Base-by-base conservation (phyloP, 169 alveolate species). In the Eimeria necatrix region DNA sequence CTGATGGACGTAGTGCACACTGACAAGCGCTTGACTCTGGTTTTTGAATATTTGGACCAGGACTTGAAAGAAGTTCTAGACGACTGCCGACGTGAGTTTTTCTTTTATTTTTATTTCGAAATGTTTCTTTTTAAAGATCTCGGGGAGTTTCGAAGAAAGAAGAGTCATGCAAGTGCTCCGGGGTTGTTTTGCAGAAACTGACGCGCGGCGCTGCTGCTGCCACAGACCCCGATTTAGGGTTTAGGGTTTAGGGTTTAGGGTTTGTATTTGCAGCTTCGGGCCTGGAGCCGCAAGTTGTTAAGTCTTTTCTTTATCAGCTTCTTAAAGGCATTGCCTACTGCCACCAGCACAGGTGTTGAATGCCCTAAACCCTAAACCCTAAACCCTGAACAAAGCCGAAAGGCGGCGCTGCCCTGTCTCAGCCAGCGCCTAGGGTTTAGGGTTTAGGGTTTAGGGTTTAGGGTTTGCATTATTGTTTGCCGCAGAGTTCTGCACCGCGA, bases 1-100 rank as follows among this genome's bases (percentile, higher is more conserved):
- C 97, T 99, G 89, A 97, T 98, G 94, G 99, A 99, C 91, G 99
- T 99, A 8, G 98, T 99, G 32, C 99, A 99, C 97, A 98, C 99
- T 52, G 99, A 99, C 88, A 98, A 98, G 88, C 98, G 99, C 95
- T 96, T 99, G 76, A 99, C 99, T 22, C 98, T 99, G 70, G 99
- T 99, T 32, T 99, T 99, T 93, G 99, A 99, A 97, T 99, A 97
- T 95, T 98, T 99, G 52, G 99, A 99, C 85, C 99, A 98, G 96
- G 99, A 99, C 94, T 97, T 99, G 91, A 99, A 99, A 97, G 98
- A 98, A 95, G 98, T 99, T 59, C 95, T 99, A 84, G 99, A 99
- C 94, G 97, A 96, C 86, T 97, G 99, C 95, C 99, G 98, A 22
- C 91, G 96, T 56, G 61, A 64, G 56, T 56, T 73, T 18, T 73